Evolutionary conservation across 1,139 yeast species (phyloP).

Genomic region (Suhomyces taliae): DNA sequence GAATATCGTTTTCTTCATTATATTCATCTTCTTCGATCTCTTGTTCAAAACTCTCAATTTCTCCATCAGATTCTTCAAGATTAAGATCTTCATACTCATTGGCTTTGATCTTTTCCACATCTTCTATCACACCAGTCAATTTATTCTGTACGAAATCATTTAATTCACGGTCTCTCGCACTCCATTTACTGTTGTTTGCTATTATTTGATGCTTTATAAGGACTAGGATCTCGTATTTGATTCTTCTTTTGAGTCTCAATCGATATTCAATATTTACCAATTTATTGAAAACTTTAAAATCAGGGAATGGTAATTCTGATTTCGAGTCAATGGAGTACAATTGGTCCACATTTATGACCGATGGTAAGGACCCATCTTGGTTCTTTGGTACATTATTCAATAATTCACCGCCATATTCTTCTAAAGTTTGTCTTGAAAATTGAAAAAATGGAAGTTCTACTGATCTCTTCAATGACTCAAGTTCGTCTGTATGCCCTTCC

Average conservation of each 20-base stretch:
- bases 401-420: constrained; percentile 23
- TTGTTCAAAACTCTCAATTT: constrained; percentile 11
- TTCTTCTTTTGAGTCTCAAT: constrained; percentile 32
- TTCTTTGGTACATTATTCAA: constrained; percentile 17
- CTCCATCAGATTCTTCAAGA: constrained; percentile 13
- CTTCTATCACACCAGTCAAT: constrained; percentile 25
- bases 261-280: constrained; percentile 38
- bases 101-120: constrained; percentile 12
- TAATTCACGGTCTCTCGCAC: constrained; percentile 36
- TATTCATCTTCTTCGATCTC: constrained; percentile 14
- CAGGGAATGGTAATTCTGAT: constrained; percentile 30
- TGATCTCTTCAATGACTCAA: constrained; percentile 25
- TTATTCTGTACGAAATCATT: constrained; percentile 37
- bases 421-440: constrained; percentile 32
- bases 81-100: constrained; percentile 13
- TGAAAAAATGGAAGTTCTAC: constrained; percentile 31
- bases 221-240: constrained; percentile 38
- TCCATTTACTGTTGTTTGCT: constrained; percentile 42
- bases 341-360: constrained; percentile 20
- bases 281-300: constrained; percentile 28
- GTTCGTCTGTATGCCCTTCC: constrained; percentile 22
- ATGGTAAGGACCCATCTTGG: constrained; percentile 17
- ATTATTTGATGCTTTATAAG: constrained; percentile 33
- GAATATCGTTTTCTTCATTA: constrained; percentile 9
- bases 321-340: constrained; percentile 32